These are phyloP conservation scores for Akanthomyces dipterigenus DNA, from an alignment of 2,329 filamentous ascomycete species.

Conservation along the genomic window DNA sequence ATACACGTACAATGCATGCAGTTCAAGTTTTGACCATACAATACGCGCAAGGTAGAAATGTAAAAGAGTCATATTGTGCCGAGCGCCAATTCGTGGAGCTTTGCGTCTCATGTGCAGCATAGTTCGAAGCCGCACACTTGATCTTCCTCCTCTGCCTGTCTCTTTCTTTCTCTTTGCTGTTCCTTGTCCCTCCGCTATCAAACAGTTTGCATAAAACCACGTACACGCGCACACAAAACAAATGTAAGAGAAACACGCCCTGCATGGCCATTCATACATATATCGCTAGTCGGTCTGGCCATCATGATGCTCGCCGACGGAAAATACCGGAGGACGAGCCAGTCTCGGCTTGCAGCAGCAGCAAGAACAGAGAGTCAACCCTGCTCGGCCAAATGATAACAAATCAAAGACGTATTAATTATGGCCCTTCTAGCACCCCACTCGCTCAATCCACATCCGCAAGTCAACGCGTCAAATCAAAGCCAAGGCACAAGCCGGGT, in stretches of 20 bases:
- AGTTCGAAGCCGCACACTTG: neutral
- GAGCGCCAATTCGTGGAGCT: neutral
- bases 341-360: slow-evolving; percentile 3
- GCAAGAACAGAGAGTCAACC: neutral
- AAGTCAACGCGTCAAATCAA: slow-evolving; percentile 9
- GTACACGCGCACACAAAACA: neutral
- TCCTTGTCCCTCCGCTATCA: neutral
- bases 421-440: slow-evolving; percentile 11
- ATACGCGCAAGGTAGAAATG: slow-evolving; percentile 1
- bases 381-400: slow-evolving; percentile 5
- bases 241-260: slow-evolving; percentile 5
- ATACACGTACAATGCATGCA: neutral
- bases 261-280: slow-evolving; percentile 3
- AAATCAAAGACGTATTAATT: slow-evolving; percentile 13
- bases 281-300: neutral
- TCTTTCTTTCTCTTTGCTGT: slow-evolving; percentile 9
- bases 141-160: neutral
- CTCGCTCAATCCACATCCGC: slow-evolving; percentile 9
- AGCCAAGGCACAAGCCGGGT: slow-evolving; percentile 26
- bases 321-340: neutral
- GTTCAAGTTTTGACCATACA: neutral
- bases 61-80: slow-evolving; percentile 11
- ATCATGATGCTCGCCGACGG: neutral
- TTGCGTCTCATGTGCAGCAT: neutral
- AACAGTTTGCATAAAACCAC: slow-evolving; percentile 2